Percentiles rank a stretch among this genome's conserved stretches.
Conservation (phyloP, 139 green algal species). For the Chlorella sorokiniana region DNA sequence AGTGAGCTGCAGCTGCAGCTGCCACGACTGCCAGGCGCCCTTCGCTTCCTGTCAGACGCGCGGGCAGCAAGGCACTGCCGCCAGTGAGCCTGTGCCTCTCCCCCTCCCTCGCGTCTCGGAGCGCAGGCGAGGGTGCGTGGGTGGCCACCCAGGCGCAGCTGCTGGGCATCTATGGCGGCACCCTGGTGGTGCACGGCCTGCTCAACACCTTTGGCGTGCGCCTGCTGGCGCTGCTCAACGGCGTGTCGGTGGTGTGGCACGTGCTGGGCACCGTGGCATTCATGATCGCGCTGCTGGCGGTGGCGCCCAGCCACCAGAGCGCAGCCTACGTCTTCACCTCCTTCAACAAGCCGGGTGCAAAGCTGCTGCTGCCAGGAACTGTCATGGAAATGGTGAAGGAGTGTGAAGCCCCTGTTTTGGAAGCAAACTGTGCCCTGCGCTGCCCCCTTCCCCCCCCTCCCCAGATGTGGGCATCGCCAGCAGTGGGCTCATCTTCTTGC, state of each 20-base stretch:
- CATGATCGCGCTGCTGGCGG: conserved; percentile 41
- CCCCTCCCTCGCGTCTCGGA: background rate
- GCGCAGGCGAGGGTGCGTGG: background rate
- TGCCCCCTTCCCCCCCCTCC: background rate
- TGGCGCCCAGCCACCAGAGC: conserved; percentile 40
- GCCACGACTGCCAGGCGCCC: too few relatives aligned
- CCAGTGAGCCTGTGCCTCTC: background rate
- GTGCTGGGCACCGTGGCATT: conserved; percentile 44
- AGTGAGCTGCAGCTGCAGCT: too few relatives aligned
- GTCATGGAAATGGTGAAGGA: too few relatives aligned
- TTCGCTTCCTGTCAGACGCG: too few relatives aligned
- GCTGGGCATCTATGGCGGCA: conserved; percentile 45
- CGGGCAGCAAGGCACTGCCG: too few relatives aligned
- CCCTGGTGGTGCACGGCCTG: conserved; percentile 43
- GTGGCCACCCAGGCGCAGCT: conserved; percentile 28
- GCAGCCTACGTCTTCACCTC: conserved; percentile 45
- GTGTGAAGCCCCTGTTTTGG: background rate
- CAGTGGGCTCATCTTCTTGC: conserved; percentile 35
- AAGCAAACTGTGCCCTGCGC: background rate
- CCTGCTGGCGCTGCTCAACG: conserved; percentile 42
- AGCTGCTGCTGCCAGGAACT: background rate
- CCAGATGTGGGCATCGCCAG: conserved; percentile 24
- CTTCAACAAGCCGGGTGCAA: conserved; percentile 33
- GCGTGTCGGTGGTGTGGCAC: conserved; percentile 54
- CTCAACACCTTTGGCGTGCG: conserved; percentile 48